A percentile compares a stretch with the other conserved stretches of the same genome.
phyloP scores from a whole-genome alignment of 805 yeast species.

The Yarrowia sp. region DNA sequence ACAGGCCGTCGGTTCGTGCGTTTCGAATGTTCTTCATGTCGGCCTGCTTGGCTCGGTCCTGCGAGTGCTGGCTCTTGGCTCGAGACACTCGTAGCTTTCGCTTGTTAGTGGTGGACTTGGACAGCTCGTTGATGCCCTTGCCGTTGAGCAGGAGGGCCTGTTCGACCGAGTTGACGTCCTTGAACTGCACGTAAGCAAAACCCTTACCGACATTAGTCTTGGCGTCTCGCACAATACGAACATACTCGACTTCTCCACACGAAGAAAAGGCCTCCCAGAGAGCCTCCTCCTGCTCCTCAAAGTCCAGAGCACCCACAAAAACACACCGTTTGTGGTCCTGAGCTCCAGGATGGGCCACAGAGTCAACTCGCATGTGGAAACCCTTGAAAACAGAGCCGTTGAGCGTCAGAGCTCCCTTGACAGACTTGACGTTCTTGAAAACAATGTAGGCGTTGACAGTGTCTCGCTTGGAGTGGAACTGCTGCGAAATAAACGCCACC shows the following conservation, averaged over 20 bases:
- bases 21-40: slow-evolving; percentile 31
- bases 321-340: slow-evolving; percentile 80
- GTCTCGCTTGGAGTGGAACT: slow-evolving; percentile 71
- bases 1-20: slow-evolving; percentile 40
- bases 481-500: slow-evolving; percentile 80
- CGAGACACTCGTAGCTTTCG: slow-evolving; percentile 62
- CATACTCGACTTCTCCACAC: slow-evolving; percentile 76
- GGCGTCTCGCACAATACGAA: slow-evolving; percentile 85
- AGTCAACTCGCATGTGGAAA: slow-evolving; percentile 85
- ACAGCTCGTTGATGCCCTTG: slow-evolving; percentile 45
- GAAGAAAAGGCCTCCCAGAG: slow-evolving; percentile 75
- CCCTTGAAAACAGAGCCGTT: slow-evolving; percentile 68
- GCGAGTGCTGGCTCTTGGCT: slow-evolving; percentile 28
- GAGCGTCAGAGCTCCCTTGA: slow-evolving; percentile 44
- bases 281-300: slow-evolving; percentile 86
- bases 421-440: slow-evolving; percentile 50
- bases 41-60: slow-evolving; percentile 29
- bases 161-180: slow-evolving; percentile 59
- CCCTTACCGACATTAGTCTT: slow-evolving; percentile 97
- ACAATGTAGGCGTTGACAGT: slow-evolving; percentile 88
- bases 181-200: slow-evolving; percentile 91
- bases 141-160: slow-evolving; percentile 78
- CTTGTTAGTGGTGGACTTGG: slow-evolving; percentile 32
- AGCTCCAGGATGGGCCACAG: slow-evolving; percentile 84
- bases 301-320: slow-evolving; percentile 91